Evolutionary conservation across 352 stramenopile species (phyloP).

Genomic region (Phytophthora pinifolia): DNA sequence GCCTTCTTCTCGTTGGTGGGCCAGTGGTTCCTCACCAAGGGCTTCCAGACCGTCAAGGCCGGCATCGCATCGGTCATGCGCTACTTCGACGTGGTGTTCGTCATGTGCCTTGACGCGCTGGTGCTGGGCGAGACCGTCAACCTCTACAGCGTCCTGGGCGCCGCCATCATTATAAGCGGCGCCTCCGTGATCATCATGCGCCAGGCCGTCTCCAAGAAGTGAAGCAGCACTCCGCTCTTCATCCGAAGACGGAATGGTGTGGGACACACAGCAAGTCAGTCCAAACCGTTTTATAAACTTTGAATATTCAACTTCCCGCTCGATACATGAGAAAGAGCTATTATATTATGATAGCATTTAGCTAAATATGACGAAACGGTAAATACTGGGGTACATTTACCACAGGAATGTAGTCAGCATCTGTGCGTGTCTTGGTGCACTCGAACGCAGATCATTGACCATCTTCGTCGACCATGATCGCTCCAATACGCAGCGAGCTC

Average conservation of each 20-base stretch:
- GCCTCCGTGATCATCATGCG: conserved; percentile 53
- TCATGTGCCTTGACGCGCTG: conserved; percentile 51
- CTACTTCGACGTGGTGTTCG: conserved; percentile 74
- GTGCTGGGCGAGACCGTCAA: conserved; percentile 55
- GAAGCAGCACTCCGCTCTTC: no score
- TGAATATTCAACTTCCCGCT: no score
- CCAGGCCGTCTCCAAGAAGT: conserved; percentile 14
- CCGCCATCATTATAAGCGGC: conserved; percentile 45
- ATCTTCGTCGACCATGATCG: conserved; percentile 14
- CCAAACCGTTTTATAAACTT: no score
- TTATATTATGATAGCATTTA: no score
- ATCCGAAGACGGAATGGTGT: no score
- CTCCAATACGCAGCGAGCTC: conserved; percentile 12
- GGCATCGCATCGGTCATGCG: conserved; percentile 68
- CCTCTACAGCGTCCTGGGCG: conserved; percentile 53
- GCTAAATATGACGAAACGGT: not conserved
- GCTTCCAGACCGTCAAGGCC: conserved; percentile 59
- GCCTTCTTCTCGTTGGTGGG: conserved; percentile 53
- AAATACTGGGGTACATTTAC: not conserved
- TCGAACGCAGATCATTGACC: conserved; percentile 6
- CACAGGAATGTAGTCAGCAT: not conserved
- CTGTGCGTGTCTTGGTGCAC: conserved; percentile 8
- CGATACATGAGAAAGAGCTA: no score
- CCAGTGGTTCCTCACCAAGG: conserved; percentile 54
- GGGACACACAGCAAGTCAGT: no score